A percentile compares a stretch with the other conserved stretches of the same genome.
Conservation (phyloP, 495 filamentous ascomycete species). For the Annulohypoxylon nitens region DNA sequence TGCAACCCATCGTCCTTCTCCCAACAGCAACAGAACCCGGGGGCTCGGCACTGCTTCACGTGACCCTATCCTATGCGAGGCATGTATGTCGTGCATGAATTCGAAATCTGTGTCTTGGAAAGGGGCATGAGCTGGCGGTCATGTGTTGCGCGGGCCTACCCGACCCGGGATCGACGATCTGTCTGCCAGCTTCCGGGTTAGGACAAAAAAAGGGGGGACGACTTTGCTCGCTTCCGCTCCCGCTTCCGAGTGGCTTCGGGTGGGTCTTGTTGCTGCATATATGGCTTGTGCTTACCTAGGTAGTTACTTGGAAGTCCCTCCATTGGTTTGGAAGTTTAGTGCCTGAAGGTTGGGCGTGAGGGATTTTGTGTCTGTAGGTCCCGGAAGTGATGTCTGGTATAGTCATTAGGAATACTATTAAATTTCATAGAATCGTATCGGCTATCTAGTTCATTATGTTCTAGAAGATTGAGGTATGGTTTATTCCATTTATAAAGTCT, state of each 20-base stretch:
- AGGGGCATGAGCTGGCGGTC: slow-evolving; percentile 20
- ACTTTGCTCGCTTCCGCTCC: not conserved
- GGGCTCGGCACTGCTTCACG: slow-evolving; percentile 43
- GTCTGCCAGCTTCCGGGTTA: not conserved
- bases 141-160: slow-evolving; percentile 40
- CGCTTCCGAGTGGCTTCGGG: slow-evolving; percentile 1
- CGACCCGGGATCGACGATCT: slow-evolving; percentile 1
- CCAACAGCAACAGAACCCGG: not conserved
- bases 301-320: not conserved
- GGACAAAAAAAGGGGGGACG: not conserved
- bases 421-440: not conserved
- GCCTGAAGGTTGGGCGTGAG: too few species aligned
- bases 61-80: slow-evolving; percentile 53
- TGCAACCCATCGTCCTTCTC: not conserved
- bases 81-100: slow-evolving; percentile 56
- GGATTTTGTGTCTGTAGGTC: not conserved
- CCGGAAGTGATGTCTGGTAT: too few species aligned
- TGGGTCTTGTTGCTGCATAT: not conserved
- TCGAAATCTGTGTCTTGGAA: not conserved
- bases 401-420: not conserved
- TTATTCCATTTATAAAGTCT: not conserved
- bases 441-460: not conserved
- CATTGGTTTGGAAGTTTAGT: not conserved
- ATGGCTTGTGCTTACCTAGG: not conserved
- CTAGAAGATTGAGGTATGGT: not conserved